phyloP scores from a whole-genome alignment of 805 yeast species.

The Candida namnaoensis region DNA sequence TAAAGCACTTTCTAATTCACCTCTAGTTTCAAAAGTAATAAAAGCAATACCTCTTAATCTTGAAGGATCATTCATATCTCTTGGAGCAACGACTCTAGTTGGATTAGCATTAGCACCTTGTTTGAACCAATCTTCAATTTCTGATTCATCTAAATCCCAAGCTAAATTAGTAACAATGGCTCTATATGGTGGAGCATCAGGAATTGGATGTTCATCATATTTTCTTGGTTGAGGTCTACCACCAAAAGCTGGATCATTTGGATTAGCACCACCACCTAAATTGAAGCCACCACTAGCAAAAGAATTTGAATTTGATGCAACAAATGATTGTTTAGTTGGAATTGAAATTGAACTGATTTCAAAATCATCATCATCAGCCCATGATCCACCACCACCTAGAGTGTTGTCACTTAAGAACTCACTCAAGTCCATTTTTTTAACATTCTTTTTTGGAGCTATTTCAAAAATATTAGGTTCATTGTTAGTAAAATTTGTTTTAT shows the following conservation, averaged over 20 bases:
- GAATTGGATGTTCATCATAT: slow-evolving; percentile 61
- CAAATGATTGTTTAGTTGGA: slow-evolving; percentile 19
- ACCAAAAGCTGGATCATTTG: slow-evolving; percentile 29
- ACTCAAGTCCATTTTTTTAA: slow-evolving; percentile 75
- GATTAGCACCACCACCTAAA: slow-evolving; percentile 21
- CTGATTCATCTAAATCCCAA: slow-evolving; percentile 66
- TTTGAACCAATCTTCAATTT: slow-evolving; percentile 52
- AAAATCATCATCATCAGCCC: slow-evolving; percentile 76
- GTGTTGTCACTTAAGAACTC: slow-evolving; percentile 75
- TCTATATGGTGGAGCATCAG: slow-evolving; percentile 85
- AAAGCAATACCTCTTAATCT: slow-evolving; percentile 84
- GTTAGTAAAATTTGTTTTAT: not conserved
- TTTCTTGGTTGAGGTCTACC: slow-evolving; percentile 41
- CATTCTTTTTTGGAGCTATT: slow-evolving; percentile 57
- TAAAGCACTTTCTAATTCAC: slow-evolving; percentile 68
- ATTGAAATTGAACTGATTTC: slow-evolving; percentile 55
- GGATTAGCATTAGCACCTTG: slow-evolving; percentile 42
- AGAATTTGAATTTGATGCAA: no score
- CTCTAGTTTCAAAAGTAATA: slow-evolving; percentile 71
- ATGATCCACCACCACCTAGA: slow-evolving; percentile 60
- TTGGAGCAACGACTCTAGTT: slow-evolving; percentile 63
- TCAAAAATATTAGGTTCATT: slow-evolving; percentile 6
- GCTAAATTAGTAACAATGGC: slow-evolving; percentile 87
- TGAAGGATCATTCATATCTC: slow-evolving; percentile 50
- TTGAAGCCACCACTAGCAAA: slow-evolving; percentile 13